Conservation (phyloP, 2,329 filamentous ascomycete species). For the Scedosporium apiospermum region DNA sequence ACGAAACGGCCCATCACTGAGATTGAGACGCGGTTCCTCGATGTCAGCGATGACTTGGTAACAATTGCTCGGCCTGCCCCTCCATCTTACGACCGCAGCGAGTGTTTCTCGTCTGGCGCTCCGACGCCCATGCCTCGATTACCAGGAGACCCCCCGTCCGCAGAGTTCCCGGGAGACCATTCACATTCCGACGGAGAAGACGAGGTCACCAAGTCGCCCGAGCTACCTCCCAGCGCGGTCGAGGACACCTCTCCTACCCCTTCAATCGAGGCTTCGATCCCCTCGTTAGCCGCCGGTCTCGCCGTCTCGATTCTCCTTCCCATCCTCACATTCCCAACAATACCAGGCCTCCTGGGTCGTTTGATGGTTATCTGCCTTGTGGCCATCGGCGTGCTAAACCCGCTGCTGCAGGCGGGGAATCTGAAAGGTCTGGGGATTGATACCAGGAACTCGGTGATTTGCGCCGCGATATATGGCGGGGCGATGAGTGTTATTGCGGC, state of each 20-base stretch:
- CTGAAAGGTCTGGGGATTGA: slow-evolving; percentile 15
- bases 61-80: slow-evolving; percentile 18
- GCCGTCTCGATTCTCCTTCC: slow-evolving; percentile 46
- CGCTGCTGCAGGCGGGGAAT: slow-evolving; percentile 16
- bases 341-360: slow-evolving; percentile 46
- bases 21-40: slow-evolving; percentile 51
- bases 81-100: slow-evolving; percentile 1
- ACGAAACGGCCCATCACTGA: slow-evolving; percentile 45
- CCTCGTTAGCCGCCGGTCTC: slow-evolving; percentile 28
- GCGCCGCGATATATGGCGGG: background rate
- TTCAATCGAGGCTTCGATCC: background rate
- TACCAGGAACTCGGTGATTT: slow-evolving; percentile 7
- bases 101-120: slow-evolving; percentile 11
- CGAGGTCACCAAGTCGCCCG: background rate
- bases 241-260: background rate
- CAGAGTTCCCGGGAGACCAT: background rate
- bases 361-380: slow-evolving; percentile 47
- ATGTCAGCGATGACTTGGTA: slow-evolving; percentile 44
- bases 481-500: slow-evolving; percentile 3
- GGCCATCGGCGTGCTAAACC: slow-evolving; percentile 30
- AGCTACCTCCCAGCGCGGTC: no score
- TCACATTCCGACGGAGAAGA: background rate
- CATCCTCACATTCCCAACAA: slow-evolving; percentile 46
- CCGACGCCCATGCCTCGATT: slow-evolving; percentile 15
- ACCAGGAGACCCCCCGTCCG: slow-evolving; percentile 7